These are phyloP conservation scores for Neofusicoccum kwambonambiense DNA, from an alignment of 2,329 filamentous ascomycete species.

Conservation along the genomic window DNA sequence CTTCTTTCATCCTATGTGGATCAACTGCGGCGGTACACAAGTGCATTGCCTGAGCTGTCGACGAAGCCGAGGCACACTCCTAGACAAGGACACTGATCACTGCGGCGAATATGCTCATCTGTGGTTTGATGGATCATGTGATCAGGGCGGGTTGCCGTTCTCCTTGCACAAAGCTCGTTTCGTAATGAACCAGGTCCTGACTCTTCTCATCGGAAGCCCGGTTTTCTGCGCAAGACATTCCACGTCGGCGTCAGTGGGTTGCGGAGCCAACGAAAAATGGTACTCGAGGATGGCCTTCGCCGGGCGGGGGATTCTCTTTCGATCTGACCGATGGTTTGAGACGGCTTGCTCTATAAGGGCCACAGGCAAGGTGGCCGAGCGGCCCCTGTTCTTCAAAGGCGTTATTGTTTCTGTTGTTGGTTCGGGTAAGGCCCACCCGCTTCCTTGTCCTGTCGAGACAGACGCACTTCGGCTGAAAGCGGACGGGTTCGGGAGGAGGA, in stretches of 20 bases:
- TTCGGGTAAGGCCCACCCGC: not conserved
- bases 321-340: not conserved
- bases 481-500: constrained; percentile 2
- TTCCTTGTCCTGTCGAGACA: not conserved
- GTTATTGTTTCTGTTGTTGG: not conserved
- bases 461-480: not conserved
- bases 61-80: too few species aligned
- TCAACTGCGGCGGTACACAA: too few species aligned
- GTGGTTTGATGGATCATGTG: too few species aligned
- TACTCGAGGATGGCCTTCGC: constrained; percentile 8
- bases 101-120: too few species aligned
- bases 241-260: not conserved
- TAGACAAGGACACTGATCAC: too few species aligned
- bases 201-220: not conserved
- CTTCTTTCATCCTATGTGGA: too few species aligned
- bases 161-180: not conserved
- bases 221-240: not conserved
- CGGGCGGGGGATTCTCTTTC: not conserved
- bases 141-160: not conserved
- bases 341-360: not conserved
- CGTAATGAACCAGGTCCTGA: constrained; percentile 8
- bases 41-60: too few species aligned
- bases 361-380: not conserved
- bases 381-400: not conserved
- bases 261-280: not conserved